Evolutionary conservation across 208 protist genomes (phyloP), one percentile per base, ranked within the genome.

Genomic region (Vickermania spadyakhi): DNA sequence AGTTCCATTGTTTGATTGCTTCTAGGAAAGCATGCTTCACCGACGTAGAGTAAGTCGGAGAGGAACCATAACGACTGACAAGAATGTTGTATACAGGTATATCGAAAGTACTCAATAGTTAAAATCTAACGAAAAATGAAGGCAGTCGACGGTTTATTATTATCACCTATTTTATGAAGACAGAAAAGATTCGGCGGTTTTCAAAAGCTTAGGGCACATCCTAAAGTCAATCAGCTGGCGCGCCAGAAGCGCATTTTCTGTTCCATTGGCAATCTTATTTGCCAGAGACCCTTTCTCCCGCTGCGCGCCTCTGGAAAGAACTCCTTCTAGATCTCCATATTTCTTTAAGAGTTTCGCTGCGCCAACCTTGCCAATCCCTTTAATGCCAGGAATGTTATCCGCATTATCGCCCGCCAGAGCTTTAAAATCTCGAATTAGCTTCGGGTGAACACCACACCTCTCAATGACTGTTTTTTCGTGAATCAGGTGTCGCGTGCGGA

Each of bases 341-440:
- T 87, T 93, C 60, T 92, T 91, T 22, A 95, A 64, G 3, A 95
- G 77, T 60, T 86, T 68, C n/a, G 64, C 52, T 14, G 89, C 89
- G 0, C 89, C 79, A 14, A 76, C 75, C 58, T 91, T 90, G 26
- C 89, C 89, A 36, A 95, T 91, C 25, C 89, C 85, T 60, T 81
- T 86, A 18, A 95, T 60, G 42, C 89, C 89, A 13, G 89, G 85
- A 66, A 95, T 86, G 70, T 91, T 91, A 63, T 95, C 89, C 11
- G 83, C 75, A 0, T 67, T 51, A 68, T 95, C 89, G 7, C 89
- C 89, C n/a, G 83, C 83, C 31, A 95, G 80, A 13, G 80, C 70
- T 60, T 93, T 92, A 68, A 75, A 95, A 64, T 95, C 89, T n/a
- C 80, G 83, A 22, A 93, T 75, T 36, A 93, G 77, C 51, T 82